phyloP scores from a whole-genome alignment of 352 stramenopile genomes.

The Thalassiosira mediterranea region DNA sequence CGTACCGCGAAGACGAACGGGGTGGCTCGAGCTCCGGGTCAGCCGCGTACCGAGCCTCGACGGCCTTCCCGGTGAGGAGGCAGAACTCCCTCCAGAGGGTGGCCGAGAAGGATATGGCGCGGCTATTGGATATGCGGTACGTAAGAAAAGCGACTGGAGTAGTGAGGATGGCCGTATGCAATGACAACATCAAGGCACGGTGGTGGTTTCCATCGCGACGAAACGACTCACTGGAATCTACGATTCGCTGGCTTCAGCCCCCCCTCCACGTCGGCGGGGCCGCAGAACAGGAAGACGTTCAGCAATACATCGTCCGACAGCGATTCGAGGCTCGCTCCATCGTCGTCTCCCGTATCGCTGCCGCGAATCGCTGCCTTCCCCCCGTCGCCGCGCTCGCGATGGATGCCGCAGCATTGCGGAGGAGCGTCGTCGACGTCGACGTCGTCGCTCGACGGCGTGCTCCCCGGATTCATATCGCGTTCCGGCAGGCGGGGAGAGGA shows the following conservation, averaged over 20 bases:
- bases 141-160: too few relatives aligned
- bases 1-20: too few relatives aligned
- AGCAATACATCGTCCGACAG: constrained; percentile 34
- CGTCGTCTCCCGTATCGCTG: constrained; percentile 1
- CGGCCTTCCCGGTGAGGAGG: constrained; percentile 33
- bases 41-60: neutral
- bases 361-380: neutral
- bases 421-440: too few relatives aligned
- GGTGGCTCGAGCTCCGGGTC: neutral
- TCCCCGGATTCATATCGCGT: too few relatives aligned
- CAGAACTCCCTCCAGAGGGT: constrained; percentile 45
- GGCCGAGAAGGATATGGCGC: constrained; percentile 24
- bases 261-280: constrained; percentile 31
- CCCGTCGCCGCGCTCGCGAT: too few relatives aligned
- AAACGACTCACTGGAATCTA: constrained; percentile 32
- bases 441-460: too few relatives aligned
- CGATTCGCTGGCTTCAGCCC: constrained; percentile 26
- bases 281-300: constrained; percentile 26
- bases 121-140: neutral
- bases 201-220: neutral
- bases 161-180: neutral
- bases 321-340: neutral
- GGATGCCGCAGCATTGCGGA: too few relatives aligned
- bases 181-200: neutral
- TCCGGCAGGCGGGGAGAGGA: too few relatives aligned